Percentiles rank a stretch among this genome's conserved stretches.
These are phyloP conservation scores for Leucocoprinus birnbaumii DNA, from an alignment of 768 basidiomycete genomes.

Conservation along the genomic window DNA sequence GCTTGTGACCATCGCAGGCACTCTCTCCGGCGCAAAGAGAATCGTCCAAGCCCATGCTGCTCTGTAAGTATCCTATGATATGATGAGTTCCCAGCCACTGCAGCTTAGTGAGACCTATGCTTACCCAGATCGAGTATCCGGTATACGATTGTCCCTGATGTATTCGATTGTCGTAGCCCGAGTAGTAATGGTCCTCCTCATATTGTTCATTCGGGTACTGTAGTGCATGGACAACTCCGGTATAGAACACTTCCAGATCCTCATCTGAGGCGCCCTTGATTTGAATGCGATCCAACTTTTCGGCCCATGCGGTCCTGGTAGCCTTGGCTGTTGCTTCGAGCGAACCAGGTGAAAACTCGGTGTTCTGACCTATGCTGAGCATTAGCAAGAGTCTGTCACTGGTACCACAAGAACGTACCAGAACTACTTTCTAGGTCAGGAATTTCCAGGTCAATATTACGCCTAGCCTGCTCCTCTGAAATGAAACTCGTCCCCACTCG, in stretches of 20 bases:
- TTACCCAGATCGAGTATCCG: slow-evolving; percentile 78
- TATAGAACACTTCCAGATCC: slow-evolving; percentile 47
- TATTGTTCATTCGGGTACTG: slow-evolving; percentile 78
- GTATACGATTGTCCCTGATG: slow-evolving; percentile 63
- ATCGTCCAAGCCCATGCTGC: slow-evolving; percentile 79
- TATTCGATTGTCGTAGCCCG: slow-evolving; percentile 66
- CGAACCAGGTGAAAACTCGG: slow-evolving; percentile 14
- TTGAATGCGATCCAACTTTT: slow-evolving; percentile 51
- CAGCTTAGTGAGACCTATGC: slow-evolving; percentile 13
- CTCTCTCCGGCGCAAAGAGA: slow-evolving; percentile 70
- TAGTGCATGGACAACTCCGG: slow-evolving; percentile 58
- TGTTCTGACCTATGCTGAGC: not conserved
- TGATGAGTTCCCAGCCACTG: not conserved
- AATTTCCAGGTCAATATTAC: slow-evolving; percentile 40
- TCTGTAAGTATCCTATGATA: slow-evolving; percentile 61
- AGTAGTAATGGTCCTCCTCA: slow-evolving; percentile 68
- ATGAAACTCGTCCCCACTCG: slow-evolving; percentile 76
- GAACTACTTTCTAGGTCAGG: slow-evolving; percentile 15
- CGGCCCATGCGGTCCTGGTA: slow-evolving; percentile 52
- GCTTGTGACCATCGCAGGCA: slow-evolving; percentile 70
- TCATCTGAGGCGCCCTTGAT: slow-evolving; percentile 23
- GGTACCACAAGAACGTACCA: not conserved
- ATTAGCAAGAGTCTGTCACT: not conserved
- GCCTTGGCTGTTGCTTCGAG: slow-evolving; percentile 50
- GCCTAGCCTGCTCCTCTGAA: slow-evolving; percentile 59